These are phyloP conservation scores for Paecilomyces formosus DNA, from an alignment of 2,329 filamentous ascomycete species.

Conservation along the genomic window DNA sequence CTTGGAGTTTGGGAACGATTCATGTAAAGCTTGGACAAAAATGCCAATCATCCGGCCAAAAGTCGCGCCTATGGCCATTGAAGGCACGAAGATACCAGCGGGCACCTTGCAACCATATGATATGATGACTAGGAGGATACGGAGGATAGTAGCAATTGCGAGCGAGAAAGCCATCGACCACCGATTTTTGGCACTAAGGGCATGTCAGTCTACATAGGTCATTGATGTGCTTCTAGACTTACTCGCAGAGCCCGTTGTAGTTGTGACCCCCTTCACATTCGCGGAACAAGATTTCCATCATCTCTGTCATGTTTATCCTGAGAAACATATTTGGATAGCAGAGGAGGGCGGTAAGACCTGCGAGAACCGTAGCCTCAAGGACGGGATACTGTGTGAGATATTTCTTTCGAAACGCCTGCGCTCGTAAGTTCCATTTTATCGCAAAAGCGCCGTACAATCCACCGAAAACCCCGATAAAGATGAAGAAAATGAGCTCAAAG, in stretches of 20 bases:
- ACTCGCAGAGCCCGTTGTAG: constrained; percentile 84
- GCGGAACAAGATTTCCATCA: constrained; percentile 94
- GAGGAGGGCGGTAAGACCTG: constrained; percentile 76
- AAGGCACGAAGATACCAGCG: constrained; percentile 94
- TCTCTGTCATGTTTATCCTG: constrained; percentile 97
- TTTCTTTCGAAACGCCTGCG: constrained; percentile 87
- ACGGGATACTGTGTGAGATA: constrained; percentile 80
- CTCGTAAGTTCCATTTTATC: constrained; percentile 93
- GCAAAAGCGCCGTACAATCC: constrained; percentile 94
- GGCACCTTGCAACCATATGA: constrained; percentile 98
- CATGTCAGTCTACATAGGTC: constrained; percentile 11
- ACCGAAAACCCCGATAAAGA: constrained; percentile 85
- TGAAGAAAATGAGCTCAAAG: constrained; percentile 89
- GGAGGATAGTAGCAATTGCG: constrained; percentile 68
- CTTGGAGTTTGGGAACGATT: constrained; percentile 69
- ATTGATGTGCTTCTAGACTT: constrained; percentile 18
- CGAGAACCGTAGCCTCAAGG: constrained; percentile 76
- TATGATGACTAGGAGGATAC: constrained; percentile 80
- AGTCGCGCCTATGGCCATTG: constrained; percentile 92
- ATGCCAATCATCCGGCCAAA: constrained; percentile 95
- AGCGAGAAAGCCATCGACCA: constrained; percentile 74
- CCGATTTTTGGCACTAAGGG: constrained; percentile 52
- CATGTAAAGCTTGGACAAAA: constrained; percentile 80
- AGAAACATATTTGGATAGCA: constrained; percentile 96
- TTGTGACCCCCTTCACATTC: constrained; percentile 87